A percentile compares a stretch with the other conserved stretches of the same genome.
Conservation (phyloP, 2,329 filamentous ascomycete genomes). For the Magnaporthiopsis rhizophila region DNA sequence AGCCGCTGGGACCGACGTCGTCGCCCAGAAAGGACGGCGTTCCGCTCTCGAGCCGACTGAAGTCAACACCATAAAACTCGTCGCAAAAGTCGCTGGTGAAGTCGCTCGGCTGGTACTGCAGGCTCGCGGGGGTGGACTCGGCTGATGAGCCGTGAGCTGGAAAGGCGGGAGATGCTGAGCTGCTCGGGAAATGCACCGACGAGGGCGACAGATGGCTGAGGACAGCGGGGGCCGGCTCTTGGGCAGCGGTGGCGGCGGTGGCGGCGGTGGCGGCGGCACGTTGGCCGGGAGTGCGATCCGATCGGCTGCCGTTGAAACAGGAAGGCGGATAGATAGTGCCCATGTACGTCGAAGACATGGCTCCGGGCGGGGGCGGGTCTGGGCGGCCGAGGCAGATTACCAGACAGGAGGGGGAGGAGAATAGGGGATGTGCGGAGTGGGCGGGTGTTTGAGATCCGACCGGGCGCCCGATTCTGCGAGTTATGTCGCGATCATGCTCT, state of each 20-base stretch:
- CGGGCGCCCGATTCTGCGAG: not conserved
- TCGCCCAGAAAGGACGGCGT: conserved; percentile 39
- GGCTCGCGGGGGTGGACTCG: conserved; percentile 38
- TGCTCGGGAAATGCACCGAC: conserved; percentile 31
- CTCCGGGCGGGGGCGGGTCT: conserved; percentile 10
- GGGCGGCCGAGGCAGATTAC: conserved; percentile 7
- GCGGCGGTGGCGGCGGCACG: conserved; percentile 12
- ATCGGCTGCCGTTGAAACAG: conserved; percentile 16
- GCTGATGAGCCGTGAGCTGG: conserved; percentile 37
- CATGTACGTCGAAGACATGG: conserved; percentile 23
- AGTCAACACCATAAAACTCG: conserved; percentile 42
- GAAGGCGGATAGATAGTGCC: conserved; percentile 19
- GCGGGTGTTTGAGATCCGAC: not conserved
- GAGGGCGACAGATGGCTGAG: conserved; percentile 34
- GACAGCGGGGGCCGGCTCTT: conserved; percentile 14
- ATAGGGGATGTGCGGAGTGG: not conserved
- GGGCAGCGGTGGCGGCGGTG: conserved; percentile 10
- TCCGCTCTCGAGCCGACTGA: conserved; percentile 31
- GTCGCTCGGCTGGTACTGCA: conserved; percentile 42
- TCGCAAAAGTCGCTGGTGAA: conserved; percentile 34
- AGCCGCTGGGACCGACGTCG: not conserved
- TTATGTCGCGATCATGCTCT: not conserved
- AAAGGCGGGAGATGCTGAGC: conserved; percentile 30
- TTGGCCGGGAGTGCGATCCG: conserved; percentile 16
- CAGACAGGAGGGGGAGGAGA: not conserved